A percentile compares a stretch with the other conserved stretches of the same genome.
Conservation (phyloP, 2,329 filamentous ascomycete genomes). For the Claviceps maximensis region DNA sequence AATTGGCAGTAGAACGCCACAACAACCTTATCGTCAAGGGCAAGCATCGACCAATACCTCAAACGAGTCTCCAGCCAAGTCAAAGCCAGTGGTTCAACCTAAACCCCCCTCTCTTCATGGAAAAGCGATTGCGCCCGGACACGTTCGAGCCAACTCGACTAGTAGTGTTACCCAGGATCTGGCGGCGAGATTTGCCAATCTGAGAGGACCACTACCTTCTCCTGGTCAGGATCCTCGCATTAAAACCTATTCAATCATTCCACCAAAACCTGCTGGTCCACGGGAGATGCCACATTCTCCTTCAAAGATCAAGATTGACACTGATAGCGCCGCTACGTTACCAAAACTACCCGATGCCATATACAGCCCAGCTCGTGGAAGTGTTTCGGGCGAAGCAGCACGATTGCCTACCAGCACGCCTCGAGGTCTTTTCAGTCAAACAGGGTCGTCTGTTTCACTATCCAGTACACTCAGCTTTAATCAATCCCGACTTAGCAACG, state of each 20-base stretch:
- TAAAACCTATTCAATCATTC: slow-evolving; percentile 32
- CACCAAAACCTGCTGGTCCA: slow-evolving; percentile 29
- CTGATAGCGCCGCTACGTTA: slow-evolving; percentile 41
- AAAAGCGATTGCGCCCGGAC: slow-evolving; percentile 30
- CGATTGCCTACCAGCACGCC: slow-evolving; percentile 52
- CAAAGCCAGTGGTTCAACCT: slow-evolving; percentile 42
- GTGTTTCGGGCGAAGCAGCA: slow-evolving; percentile 50
- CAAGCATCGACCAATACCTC: slow-evolving; percentile 4
- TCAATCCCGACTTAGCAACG: slow-evolving; percentile 16
- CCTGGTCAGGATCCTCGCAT: slow-evolving; percentile 39
- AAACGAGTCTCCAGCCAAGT: slow-evolving; percentile 16
- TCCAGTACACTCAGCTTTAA: slow-evolving; percentile 16
- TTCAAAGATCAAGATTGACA: slow-evolving; percentile 29
- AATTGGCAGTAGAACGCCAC: not conserved
- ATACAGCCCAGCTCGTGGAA: slow-evolving; percentile 65
- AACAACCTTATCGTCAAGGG: slow-evolving; percentile 2
- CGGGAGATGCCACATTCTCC: slow-evolving; percentile 36
- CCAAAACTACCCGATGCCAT: slow-evolving; percentile 63
- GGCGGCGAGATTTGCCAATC: slow-evolving; percentile 41
- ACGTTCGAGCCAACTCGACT: slow-evolving; percentile 14
- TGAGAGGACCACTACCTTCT: slow-evolving; percentile 30
- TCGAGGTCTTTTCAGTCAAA: slow-evolving; percentile 48
- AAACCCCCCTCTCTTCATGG: slow-evolving; percentile 57
- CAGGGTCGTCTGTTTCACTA: slow-evolving; percentile 35
- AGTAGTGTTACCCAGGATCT: slow-evolving; percentile 33